Evolutionary conservation across 129 eudicot genomes (phyloP), one percentile per base, ranked within the genome.

Genomic region (Flaveria ramosissima): DNA sequence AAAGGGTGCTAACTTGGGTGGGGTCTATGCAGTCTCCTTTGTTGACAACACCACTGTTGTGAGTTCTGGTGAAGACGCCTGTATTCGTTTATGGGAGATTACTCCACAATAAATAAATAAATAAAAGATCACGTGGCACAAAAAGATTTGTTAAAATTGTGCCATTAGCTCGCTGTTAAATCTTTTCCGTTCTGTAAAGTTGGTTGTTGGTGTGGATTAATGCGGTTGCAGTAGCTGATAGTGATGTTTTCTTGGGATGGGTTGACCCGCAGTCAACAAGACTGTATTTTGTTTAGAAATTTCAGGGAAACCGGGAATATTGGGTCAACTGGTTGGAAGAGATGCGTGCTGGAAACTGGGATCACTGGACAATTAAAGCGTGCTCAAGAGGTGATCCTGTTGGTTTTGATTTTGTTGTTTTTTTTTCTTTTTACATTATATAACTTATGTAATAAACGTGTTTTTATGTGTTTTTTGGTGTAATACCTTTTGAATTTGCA

Each of bases 31-130:
- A 47, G 84, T 94, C 59, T 91, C 84, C 27, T 94, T 94, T 48
- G 86, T 84, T 75, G 97, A 91, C 77, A 85, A 91, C 0, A 74
- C 77, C 46, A 84, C 67, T 61, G 81, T 94, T 20, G 86, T 89
- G 51, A 94, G 98, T 79, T 91, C 98, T 61, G 97, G 97, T 56
- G 98, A 94, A 75, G 98, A 94, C 79, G 97, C 89, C 11, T 94
- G 89, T 68, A 83, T 94, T 74, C 97, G 98, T 66, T 70, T 87
- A 51, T 94, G 98, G 98, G 57, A 68, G 42, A 27, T 94, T 46
- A 80, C 85, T 30, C 89, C 87, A 70, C 86, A 91, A 78, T 82
- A 81, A 81, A 76, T 27, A 81, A 81, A 76, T 27, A 63, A 32
- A 23, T 19, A 10, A 72, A 56, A 12, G 32, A 64, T 57, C 61